Percentiles rank a stretch among this genome's conserved stretches.
Conservation (phyloP, 148 eudicot species). For the Chenopodium quinoa region DNA sequence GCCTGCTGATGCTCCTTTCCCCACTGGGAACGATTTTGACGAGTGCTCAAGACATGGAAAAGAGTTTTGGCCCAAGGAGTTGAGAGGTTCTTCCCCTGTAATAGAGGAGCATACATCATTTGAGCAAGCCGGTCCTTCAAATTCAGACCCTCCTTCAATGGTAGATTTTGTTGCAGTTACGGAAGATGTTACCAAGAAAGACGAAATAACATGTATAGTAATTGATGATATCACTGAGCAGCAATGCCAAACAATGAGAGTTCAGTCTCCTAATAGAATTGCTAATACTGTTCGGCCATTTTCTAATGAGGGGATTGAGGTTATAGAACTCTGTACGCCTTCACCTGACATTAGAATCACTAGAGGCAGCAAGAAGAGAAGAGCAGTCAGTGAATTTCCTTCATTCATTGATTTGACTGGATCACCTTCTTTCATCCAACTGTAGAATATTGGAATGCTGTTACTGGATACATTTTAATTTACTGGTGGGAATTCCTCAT, state of each 20-base stretch:
- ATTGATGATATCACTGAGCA: conserved; percentile 23
- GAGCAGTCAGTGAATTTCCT: conserved; percentile 29
- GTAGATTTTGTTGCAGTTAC: neutral
- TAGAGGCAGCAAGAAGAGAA: conserved; percentile 51
- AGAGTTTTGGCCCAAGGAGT: neutral
- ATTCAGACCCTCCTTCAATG: conserved; percentile 8
- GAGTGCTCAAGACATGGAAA: neutral
- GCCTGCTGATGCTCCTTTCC: conserved; percentile 6
- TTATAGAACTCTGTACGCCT: conserved; percentile 75
- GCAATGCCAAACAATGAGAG: conserved; percentile 13
- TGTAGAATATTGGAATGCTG: conserved; percentile 23
- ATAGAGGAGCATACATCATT: conserved; percentile 3
- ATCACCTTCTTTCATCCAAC: conserved; percentile 57
- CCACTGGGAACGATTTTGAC: neutral
- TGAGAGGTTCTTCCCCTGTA: neutral
- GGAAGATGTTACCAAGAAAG: conserved; percentile 10
- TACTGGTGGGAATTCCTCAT: neutral
- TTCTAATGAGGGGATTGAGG: conserved; percentile 37
- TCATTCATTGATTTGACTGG: conserved; percentile 65
- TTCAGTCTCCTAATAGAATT: neutral
- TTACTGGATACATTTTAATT: neutral
- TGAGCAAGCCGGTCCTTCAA: neutral
- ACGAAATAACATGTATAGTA: conserved; percentile 11
- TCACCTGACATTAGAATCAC: conserved; percentile 42
- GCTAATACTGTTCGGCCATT: conserved; percentile 2